Base-by-base conservation (phyloP, 2,329 filamentous ascomycete species). In the Diplodia intermedia region DNA sequence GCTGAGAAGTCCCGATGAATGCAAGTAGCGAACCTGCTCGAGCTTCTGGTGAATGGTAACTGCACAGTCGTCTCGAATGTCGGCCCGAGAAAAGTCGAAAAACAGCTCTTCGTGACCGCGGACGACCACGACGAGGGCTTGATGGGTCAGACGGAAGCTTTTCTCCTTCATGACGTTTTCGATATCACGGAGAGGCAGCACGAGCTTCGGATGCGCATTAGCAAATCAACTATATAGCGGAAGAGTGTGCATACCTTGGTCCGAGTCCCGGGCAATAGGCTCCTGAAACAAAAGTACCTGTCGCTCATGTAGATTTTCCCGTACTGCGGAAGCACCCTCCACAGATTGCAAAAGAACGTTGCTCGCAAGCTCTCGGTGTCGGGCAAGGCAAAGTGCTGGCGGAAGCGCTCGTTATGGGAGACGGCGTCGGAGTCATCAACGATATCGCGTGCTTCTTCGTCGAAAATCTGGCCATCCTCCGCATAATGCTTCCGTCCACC, bases 301-400 rank as follows among this genome's bases (percentile, higher is more conserved):
- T 93, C 89, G 75, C 95, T 94, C 72, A 98, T 90, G 79, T 99
- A 99, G 40, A 98, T 91, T 80, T 98, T 99, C 73, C 95, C 95
- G 74, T 97, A 98, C 1, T 98, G 85, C 2, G 95, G 95, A 36
- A 98, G 80, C 0, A 97, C 92, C 2, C 94, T 89, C 73, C 96
- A 89, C n/a, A 98, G 85, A 75, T 91, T 92, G n/a, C 92, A 93
- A 79, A 93, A 98, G 79, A 95, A 98, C 0, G 93, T 92, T 1
- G 94, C 94, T 70, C 92, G 89, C 1, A 99, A 86, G 76, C 88
- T 91, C 76, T 99, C 95, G 0, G 88, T 88, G 40, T 89, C 84
- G 0, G 94, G 92, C n/a, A 98, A 84, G 1, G 93, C 92, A 80
- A 99, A 99, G 75, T 98, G 93, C 1, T 89, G 87, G 54, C 92